phyloP scores from a whole-genome alignment of 1,284 basidiomycete species.

The Acaromyces ingoldii region DNA sequence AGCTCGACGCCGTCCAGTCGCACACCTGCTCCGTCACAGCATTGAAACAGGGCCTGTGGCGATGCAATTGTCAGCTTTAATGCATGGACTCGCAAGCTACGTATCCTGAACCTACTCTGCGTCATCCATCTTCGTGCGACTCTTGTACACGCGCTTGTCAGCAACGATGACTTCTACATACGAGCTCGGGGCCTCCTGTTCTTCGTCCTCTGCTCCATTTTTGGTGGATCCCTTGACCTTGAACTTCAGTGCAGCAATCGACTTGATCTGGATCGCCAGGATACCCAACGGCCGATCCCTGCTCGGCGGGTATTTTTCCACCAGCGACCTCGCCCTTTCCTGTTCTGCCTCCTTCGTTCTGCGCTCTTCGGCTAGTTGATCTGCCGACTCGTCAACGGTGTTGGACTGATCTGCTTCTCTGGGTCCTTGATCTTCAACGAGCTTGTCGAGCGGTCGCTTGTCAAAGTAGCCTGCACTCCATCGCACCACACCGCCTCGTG shows the following conservation, averaged over 20 bases:
- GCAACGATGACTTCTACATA: constrained; percentile 5
- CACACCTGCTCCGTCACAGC: constrained; percentile 7
- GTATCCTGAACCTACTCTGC: no score
- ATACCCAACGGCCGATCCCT: neutral
- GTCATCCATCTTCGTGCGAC: constrained; percentile 6
- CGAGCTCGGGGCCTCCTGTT: constrained; percentile 6
- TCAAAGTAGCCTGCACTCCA: constrained; percentile 2
- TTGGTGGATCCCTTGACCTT: neutral
- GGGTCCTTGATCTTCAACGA: neutral
- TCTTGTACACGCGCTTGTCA: constrained; percentile 1
- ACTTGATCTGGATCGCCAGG: constrained; percentile 3
- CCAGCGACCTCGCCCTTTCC: neutral
- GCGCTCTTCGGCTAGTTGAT: neutral
- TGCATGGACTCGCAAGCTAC: no score
- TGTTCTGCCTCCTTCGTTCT: neutral
- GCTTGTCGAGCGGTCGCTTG: neutral
- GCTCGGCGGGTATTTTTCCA: neutral
- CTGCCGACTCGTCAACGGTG: neutral
- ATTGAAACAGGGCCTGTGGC: constrained; percentile 7
- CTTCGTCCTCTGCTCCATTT: neutral
- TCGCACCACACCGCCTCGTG: constrained; percentile 1
- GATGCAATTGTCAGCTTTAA: no score
- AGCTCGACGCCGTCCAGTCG: neutral
- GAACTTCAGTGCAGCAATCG: constrained; percentile 1
- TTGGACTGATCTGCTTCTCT: neutral